Evolutionary conservation across 208 protist genomes (phyloP).

Genomic region (Trypanosoma theileri): DNA sequence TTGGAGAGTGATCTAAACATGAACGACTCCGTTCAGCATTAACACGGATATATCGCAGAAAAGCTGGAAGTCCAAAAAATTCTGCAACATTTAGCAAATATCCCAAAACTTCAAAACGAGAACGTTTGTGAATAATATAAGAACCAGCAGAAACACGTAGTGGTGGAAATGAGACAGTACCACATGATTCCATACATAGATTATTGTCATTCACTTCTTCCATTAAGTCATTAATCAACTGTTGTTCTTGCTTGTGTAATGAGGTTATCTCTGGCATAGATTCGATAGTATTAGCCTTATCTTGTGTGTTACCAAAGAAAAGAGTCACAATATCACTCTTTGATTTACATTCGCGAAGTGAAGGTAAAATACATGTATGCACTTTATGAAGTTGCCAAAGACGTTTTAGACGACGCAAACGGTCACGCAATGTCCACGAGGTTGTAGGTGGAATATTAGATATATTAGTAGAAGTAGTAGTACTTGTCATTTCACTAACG

Average conservation of each 20-base stretch:
- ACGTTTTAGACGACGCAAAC: constrained; percentile 40
- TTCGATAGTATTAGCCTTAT: constrained; percentile 32
- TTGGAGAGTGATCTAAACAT: background rate
- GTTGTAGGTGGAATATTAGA: constrained; percentile 23
- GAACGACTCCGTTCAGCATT: constrained; percentile 4
- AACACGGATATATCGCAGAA: constrained; percentile 79
- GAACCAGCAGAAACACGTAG: constrained; percentile 56
- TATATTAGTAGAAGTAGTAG: constrained; percentile 17
- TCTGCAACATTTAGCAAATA: constrained; percentile 50
- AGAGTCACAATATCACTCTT: constrained; percentile 24
- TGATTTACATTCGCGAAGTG: constrained; percentile 32
- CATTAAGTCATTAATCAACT: constrained; percentile 42
- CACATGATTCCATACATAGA: constrained; percentile 53
- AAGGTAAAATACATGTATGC: constrained; percentile 36
- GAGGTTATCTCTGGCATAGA: constrained; percentile 42
- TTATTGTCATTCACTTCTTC: constrained; percentile 27
- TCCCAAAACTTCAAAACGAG: constrained; percentile 38
- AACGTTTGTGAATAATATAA: constrained; percentile 55
- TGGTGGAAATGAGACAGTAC: constrained; percentile 32
- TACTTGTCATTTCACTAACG: background rate
- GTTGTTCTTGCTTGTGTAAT: constrained; percentile 48
- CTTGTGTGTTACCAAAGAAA: constrained; percentile 34
- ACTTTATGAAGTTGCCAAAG: constrained; percentile 46
- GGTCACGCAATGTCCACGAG: constrained; percentile 34
- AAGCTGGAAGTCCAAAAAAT: constrained; percentile 83